Base-by-base conservation (phyloP, 2,329 filamentous ascomycete species). In the Penicillium griseofulvum region DNA sequence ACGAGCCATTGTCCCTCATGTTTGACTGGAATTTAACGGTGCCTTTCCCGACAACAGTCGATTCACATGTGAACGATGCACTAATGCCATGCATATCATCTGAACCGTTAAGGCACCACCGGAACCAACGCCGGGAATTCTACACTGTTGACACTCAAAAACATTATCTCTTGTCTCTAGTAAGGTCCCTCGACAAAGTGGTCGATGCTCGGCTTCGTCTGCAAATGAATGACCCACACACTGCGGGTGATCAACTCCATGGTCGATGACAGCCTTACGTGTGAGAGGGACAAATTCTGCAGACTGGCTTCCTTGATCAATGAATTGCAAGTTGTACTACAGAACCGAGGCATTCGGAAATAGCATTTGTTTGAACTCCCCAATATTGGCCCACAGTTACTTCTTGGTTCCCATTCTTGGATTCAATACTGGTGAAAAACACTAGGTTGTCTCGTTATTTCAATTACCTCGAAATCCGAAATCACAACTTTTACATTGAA, bases 131-230 rank as follows among this genome's bases (percentile, higher is more conserved):
- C 44, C 44, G 44, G 19, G 14, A 56, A 70, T 58, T 63, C 66
- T 5, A 45, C 56, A 4, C 70, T 66, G 64, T 54, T 68, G 16
- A 62, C 58, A 2, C n/a, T n/a, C 57, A 50, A 17, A 57, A 59
- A 49, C 12, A 46, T 3, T 2, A 4, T 0, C n/a, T 61, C 19
- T 12, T 65, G 19, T 63, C 65, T 2, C 58, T 69, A 2, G 49
- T 69, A n/a, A 68, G 63, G 31, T 64, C 64, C 2, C 57, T 71
- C 5, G 56, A 45, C 3, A 64, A 19, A 24, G 38, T 42, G 4
- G 16, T 28, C n/a, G n/a, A n/a, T 10, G 9, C 39, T n/a, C 39
- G 9, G 37, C 12, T 28, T n/a, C 9, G 12, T 24, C 16, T 28
- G 24, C n/a, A 42, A 42, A 28, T 28, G 12, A 2, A 31, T 52